These are phyloP conservation scores for Beauveria caledonica DNA, from an alignment of 2,329 filamentous ascomycete genomes.

Conservation along the genomic window DNA sequence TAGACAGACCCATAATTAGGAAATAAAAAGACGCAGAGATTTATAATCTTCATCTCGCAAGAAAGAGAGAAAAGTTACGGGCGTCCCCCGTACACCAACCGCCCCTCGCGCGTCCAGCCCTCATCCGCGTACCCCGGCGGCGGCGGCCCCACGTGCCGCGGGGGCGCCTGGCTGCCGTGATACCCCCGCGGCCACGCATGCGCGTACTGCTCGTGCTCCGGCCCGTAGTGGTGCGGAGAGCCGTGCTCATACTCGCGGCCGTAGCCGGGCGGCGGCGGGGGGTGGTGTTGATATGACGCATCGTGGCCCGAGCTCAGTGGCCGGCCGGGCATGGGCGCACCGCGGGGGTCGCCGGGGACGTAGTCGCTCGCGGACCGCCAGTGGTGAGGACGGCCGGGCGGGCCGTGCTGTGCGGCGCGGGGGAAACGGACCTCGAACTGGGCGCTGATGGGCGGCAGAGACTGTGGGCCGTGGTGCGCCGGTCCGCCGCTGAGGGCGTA, in stretches of 20 bases:
- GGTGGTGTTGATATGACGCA: background rate
- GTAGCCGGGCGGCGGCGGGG: background rate
- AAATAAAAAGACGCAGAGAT: too few relatives aligned
- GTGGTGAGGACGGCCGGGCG: background rate
- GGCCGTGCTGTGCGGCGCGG: background rate
- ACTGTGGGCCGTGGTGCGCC: background rate
- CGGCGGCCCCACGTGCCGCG: background rate
- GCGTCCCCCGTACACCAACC: background rate
- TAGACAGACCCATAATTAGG: too few relatives aligned
- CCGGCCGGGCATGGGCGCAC: background rate
- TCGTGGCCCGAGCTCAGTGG: constrained; percentile 4
- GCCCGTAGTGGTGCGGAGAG: background rate
- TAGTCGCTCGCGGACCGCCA: constrained; percentile 8
- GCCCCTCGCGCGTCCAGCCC: background rate
- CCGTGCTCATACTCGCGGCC: background rate
- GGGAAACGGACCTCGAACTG: constrained; percentile 14
- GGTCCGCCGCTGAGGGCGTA: constrained; percentile 1
- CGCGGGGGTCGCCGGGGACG: background rate
- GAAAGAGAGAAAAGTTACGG: background rate
- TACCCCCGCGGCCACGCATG: background rate
- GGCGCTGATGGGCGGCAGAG: constrained; percentile 19
- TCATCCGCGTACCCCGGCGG: background rate
- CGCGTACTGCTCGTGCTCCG: constrained; percentile 1
- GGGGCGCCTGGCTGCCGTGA: background rate
- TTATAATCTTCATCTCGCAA: background rate